A percentile compares a stretch with the other conserved stretches of the same genome.
Evolutionary conservation across 1,284 basidiomycete species (phyloP).

Genomic region (Porogramme epimiltina): DNA sequence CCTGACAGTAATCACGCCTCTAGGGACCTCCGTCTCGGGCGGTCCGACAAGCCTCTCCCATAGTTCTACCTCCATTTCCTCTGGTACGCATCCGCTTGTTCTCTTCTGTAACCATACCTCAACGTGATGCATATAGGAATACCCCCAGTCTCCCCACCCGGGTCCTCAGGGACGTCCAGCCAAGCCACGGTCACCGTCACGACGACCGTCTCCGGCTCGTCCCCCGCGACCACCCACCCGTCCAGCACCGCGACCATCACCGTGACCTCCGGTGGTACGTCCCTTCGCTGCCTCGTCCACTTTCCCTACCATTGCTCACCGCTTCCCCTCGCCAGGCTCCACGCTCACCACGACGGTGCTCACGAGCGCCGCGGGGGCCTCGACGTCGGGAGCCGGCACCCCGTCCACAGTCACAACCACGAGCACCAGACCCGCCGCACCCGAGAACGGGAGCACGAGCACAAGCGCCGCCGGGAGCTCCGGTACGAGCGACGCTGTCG

Average conservation of each 20-base stretch:
- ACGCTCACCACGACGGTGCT: too few relatives aligned
- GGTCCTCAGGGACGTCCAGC: neutral
- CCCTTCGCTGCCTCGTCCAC: neutral
- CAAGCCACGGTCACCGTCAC: neutral
- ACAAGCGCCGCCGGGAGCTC: neutral
- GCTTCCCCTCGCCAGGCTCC: too few relatives aligned
- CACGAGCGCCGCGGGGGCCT: too few relatives aligned
- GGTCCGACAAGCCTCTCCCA: conserved; percentile 1
- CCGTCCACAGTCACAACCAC: too few relatives aligned
- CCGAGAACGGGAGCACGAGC: too few relatives aligned
- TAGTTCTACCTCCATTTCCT: conserved; percentile 14
- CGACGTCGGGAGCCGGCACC: too few relatives aligned
- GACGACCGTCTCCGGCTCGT: conserved; percentile 4
- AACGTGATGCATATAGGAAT: neutral
- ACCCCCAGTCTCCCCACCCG: neutral
- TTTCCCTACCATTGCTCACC: neutral
- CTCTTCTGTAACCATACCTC: neutral
- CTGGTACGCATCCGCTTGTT: conserved; percentile 4
- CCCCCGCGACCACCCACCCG: neutral
- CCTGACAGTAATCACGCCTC: too few relatives aligned
- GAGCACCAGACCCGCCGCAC: too few relatives aligned
- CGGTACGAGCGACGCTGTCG: neutral
- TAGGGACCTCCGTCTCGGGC: conserved; percentile 8
- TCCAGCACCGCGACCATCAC: conserved; percentile 5
- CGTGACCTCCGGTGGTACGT: neutral